Evolutionary conservation across 176 grass and related monocot species (phyloP), one percentile per base, ranked within the genome.

Genomic region (Cymbopogon citratus): DNA sequence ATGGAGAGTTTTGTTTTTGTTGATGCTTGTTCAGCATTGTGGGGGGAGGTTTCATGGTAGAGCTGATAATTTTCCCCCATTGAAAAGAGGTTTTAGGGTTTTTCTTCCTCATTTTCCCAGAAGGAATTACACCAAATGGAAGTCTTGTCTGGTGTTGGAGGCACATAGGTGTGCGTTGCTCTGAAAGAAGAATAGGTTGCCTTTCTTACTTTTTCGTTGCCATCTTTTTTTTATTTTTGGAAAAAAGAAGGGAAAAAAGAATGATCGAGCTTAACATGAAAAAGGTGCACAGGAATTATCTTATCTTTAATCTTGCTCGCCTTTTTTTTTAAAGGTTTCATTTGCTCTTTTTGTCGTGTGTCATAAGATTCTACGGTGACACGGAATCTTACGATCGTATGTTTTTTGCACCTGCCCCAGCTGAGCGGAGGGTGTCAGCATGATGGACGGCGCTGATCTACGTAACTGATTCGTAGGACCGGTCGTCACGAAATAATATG

Each of bases 71-170:
- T 82, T 69, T 78, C 36, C 61, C 66, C 25, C 16, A 63, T 75
- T 87, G 74, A 83, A 80, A 86, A 83, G 84, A 83, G 69, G 80
- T 75, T 80, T 86, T 75, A 83, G 63, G 69, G 61, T 90, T 86
- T 86, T 79, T 90, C 75, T 82, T 85, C 44, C 84, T 70, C 54
- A 52, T 86, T 90, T 90, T 90, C 61, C 51, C 84, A 1, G 54
- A 62, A 86, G 73, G 74, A 79, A 90, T 79, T 79, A 75, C 68
- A 79, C 68, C 69, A 66, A 79, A 70, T 74, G 80, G 51, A 82
- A 90, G 31, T 66, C 33, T 83, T 83, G 68, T 89, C 74, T 86
- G 84, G 62, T 83, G 79, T 70, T 82, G 74, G 88, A 75, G 51
- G 88, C 84, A 41, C 80, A 61, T 83, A 78, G 83, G 48, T 69